These are phyloP conservation scores for Heterotrichella gracilis DNA, from an alignment of 352 stramenopile genomes.

Conservation along the genomic window DNA sequence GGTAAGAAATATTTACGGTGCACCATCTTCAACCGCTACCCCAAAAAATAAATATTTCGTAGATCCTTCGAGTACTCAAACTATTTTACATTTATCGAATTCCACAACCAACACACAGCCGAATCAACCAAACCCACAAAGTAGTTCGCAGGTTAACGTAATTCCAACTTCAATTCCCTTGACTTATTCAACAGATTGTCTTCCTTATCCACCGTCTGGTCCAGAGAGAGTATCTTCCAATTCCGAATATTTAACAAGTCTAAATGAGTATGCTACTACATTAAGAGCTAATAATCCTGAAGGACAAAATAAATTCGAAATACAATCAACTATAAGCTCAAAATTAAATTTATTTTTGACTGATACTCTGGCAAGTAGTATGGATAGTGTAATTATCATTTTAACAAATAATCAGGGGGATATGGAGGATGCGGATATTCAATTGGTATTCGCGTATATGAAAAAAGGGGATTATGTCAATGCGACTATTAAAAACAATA, in stretches of 20 bases:
- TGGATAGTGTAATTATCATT: neutral
- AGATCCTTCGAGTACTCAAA: neutral
- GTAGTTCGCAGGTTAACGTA: neutral
- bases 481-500: neutral
- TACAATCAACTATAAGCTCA: neutral
- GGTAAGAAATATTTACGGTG: neutral
- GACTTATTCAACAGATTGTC: neutral
- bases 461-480: neutral
- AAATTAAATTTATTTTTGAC: constrained; percentile 1
- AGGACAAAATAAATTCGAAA: neutral
- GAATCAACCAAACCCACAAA: neutral
- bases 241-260: neutral
- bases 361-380: neutral
- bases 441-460: neutral
- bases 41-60: too few species aligned
- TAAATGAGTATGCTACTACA: neutral
- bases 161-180: neutral
- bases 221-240: too few species aligned
- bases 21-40: neutral
- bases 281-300: neutral
- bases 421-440: neutral
- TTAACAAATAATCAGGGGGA: neutral
- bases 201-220: neutral
- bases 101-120: neutral
- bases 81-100: neutral